Base-by-base conservation (phyloP, 78 protist species). In the Goniomonas avonlea region DNA sequence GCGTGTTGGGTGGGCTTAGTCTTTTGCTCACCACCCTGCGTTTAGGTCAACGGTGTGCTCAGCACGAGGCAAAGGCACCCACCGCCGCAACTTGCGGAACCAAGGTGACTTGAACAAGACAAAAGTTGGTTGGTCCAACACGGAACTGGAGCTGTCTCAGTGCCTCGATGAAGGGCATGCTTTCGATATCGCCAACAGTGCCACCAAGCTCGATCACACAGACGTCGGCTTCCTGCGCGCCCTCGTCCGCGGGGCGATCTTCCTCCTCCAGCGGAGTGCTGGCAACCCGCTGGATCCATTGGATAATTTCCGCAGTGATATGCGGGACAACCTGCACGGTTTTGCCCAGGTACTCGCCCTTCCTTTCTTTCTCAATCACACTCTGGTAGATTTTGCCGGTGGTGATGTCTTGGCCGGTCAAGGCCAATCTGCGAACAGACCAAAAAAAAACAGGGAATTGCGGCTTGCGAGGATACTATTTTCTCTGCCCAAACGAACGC, bases 301-400 rank as follows among this genome's bases (percentile, higher is more conserved):
- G 80, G 71, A 82, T 87, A 43, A 96, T 90, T 39, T 68, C 96
- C 68, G 89, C 71, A 27, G 96, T 85, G 61, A 95, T 71, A 77
- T 95, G 98, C 39, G 98, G 99, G 27, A 97, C 95, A 2, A 91
- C 84, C 91, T 97, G 99, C 11, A 97, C 99, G 0, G 99, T 97
- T 77, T 88, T 85, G 66, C 99, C 99, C 23, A 97, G 90, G 86
- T 87, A 97, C 47, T 90, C 93, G 50, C 99, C 99, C 8, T 60
- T 43, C 31, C 99, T 82, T 83, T 97, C 94, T 81, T 83, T 83
- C 66, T 86, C 84, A 39, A 96, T 88, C 15, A 94, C 94, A 0
- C 43, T 21, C 37, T 81, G 18, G 84, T 96, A 95, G 43, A 96
- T 81, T 87, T 95, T 95, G 60, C 99, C 99, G 31, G 98, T 95